Evolutionary conservation across 208 protist species (phyloP), one percentile per base, ranked within the genome.

Genomic region (Leptomonas pyrrhocoris): DNA sequence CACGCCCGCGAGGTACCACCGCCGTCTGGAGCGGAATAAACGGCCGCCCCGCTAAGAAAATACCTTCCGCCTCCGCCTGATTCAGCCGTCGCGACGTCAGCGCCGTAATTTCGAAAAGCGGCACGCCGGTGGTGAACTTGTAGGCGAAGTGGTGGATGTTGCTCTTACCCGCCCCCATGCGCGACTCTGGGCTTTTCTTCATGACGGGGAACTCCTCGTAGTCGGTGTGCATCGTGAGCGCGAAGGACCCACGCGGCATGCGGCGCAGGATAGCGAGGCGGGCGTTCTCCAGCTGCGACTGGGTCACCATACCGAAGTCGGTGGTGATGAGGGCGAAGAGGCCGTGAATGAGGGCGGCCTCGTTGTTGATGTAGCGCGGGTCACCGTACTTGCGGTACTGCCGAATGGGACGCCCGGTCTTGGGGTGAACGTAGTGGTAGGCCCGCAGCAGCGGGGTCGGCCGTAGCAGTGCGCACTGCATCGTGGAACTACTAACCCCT

Each of bases 81-180:
- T 88, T 90, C 60, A 96, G 80, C 40, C 88, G 83, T 3, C 88
- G 79, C 16, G 85, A 85, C 7, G 80, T 77, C 38, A 91, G 66
- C 58, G 73, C 59, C 65, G 73, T 83, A 57, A 96, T 94, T 64
- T 96, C 92, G 77, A 96, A 95, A 8, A 96, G 71, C 21, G 89
- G 92, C 16, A 96, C 71, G 6, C 92, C 92, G 3, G 92, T 96
- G 16, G 92, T 96, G 76, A 96, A 93, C 77, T 94, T 94, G 80
- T 91, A 96, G 9, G 89, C 89, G 62, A 94, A 96, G 79, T 96
- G 92, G 58, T 96, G 92, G 59, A 96, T 96, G 67, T 94, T 94
- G 50, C 83, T 84, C 75, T 96, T 96, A 60, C 92, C 92, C 0
- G 83, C 89, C 13, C 92, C 92, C 92, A 95, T 96, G 77, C 92